phyloP scores from a whole-genome alignment of 192 early-diverging fungal genomes.

The Backusella mclennaniae region DNA sequence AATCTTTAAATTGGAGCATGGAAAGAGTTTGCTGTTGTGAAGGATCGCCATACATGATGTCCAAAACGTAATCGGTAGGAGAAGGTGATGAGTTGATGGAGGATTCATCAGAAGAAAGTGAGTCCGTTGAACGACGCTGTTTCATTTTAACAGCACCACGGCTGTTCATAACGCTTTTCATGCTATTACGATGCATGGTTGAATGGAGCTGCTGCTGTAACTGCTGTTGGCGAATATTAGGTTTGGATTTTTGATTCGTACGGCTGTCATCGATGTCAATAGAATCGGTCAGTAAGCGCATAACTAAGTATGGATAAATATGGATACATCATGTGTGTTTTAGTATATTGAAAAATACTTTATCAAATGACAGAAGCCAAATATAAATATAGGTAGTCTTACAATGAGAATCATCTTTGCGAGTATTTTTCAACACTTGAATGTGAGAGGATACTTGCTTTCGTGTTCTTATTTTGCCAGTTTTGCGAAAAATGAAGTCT shows the following conservation, averaged over 20 bases:
- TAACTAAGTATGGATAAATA: conserved; percentile 32
- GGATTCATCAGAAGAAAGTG: conserved; percentile 35
- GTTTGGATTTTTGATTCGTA: neutral
- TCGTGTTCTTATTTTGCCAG: conserved; percentile 59
- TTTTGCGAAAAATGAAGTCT: conserved; percentile 70
- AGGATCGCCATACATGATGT: conserved; percentile 36
- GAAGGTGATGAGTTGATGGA: conserved; percentile 34
- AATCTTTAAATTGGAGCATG: conserved; percentile 24
- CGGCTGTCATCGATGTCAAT: conserved; percentile 34
- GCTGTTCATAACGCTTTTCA: neutral
- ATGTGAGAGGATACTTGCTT: conserved; percentile 82
- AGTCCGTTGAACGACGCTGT: conserved; percentile 24
- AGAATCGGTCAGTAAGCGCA: conserved; percentile 45
- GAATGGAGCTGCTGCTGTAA: neutral
- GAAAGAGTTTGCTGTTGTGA: conserved; percentile 14
- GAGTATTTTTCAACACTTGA: conserved; percentile 75
- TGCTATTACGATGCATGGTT: neutral
- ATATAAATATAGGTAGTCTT: conserved; percentile 16
- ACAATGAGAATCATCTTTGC: conserved; percentile 55
- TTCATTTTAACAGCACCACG: conserved; percentile 12
- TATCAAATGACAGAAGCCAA: neutral
- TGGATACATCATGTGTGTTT: neutral
- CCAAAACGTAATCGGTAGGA: conserved; percentile 37
- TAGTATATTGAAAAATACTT: neutral
- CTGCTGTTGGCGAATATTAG: neutral